These are phyloP conservation scores for Leishmania aethiopica DNA, from an alignment of 208 protist species.

Conservation along the genomic window DNA sequence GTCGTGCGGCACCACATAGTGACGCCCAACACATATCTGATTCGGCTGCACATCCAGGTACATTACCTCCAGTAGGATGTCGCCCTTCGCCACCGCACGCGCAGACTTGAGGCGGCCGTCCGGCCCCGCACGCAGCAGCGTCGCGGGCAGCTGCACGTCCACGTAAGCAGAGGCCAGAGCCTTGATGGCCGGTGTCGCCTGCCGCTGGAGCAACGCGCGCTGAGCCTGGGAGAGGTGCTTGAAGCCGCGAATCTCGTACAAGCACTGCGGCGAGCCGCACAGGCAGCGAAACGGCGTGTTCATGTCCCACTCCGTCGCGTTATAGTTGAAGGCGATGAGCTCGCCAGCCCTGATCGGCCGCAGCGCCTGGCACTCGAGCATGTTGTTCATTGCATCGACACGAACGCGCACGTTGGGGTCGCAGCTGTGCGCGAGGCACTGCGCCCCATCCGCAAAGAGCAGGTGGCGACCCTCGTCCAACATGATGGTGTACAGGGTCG, in stretches of 20 bases:
- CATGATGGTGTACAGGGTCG: slow-evolving; percentile 76
- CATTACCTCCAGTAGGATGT: slow-evolving; percentile 66
- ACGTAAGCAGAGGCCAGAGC: slow-evolving; percentile 42
- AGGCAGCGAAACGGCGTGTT: slow-evolving; percentile 71
- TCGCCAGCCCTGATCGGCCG: slow-evolving; percentile 66
- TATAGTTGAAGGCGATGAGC: slow-evolving; percentile 82
- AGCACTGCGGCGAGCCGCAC: slow-evolving; percentile 60
- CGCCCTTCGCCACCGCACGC: slow-evolving; percentile 37
- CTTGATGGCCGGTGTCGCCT: slow-evolving; percentile 64
- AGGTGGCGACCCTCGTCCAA: slow-evolving; percentile 63
- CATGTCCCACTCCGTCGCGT: slow-evolving; percentile 87
- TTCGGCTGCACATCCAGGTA: slow-evolving; percentile 74
- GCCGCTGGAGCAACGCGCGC: slow-evolving; percentile 37
- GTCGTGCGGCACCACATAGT: slow-evolving; percentile 68
- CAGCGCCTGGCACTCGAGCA: slow-evolving; percentile 77
- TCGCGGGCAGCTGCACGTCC: slow-evolving; percentile 49
- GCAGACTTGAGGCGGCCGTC: slow-evolving; percentile 41
- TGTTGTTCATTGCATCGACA: slow-evolving; percentile 65
- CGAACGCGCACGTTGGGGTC: slow-evolving; percentile 74
- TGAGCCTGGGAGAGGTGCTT: slow-evolving; percentile 70
- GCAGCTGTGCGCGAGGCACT: slow-evolving; percentile 88
- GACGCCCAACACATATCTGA: slow-evolving; percentile 56
- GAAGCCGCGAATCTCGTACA: slow-evolving; percentile 76
- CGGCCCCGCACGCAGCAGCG: slow-evolving; percentile 31
- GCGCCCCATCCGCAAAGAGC: slow-evolving; percentile 69